phyloP scores from a whole-genome alignment of 2,329 filamentous ascomycete genomes.

The Trichoderma pleuroti region DNA sequence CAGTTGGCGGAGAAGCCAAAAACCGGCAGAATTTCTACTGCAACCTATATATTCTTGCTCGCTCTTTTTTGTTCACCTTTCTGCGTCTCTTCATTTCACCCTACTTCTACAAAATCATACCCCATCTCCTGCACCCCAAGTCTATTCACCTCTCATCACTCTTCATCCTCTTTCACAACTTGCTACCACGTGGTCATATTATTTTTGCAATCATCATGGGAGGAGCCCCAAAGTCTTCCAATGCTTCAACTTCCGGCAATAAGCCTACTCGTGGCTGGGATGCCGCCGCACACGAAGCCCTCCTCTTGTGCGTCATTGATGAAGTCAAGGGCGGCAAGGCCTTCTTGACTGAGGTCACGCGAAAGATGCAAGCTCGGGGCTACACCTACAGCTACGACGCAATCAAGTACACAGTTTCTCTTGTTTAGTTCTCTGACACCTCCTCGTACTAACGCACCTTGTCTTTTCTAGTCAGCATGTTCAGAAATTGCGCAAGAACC shows the following conservation, averaged over 20 bases:
- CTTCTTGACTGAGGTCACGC: slow-evolving; percentile 32
- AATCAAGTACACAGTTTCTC: slow-evolving; percentile 35
- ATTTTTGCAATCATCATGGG: slow-evolving; percentile 15
- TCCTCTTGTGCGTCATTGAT: slow-evolving; percentile 38
- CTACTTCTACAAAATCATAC: not conserved
- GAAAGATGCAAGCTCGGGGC: slow-evolving; percentile 33
- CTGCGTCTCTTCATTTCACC: not conserved
- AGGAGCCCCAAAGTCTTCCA: not conserved
- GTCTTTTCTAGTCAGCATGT: slow-evolving; percentile 41
- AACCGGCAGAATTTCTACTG: not conserved
- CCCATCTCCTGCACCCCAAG: not conserved
- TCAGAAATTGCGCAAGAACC: slow-evolving; percentile 41
- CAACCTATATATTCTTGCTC: not conserved
- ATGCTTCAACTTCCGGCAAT: slow-evolving; percentile 4
- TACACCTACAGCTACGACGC: slow-evolving; percentile 39
- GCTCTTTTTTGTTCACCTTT: not conserved
- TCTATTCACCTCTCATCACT: not conserved
- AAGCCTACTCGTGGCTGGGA: slow-evolving; percentile 34
- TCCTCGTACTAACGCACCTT: slow-evolving; percentile 22
- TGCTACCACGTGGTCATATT: not conserved
- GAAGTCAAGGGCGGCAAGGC: slow-evolving; percentile 35
- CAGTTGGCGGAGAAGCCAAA: not conserved
- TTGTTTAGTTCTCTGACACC: slow-evolving; percentile 19
- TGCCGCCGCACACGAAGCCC: slow-evolving; percentile 37
- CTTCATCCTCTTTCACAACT: not conserved